Evolutionary conservation across 2,329 filamentous ascomycete genomes (phyloP).

Genomic region (Penicillium sp.): DNA sequence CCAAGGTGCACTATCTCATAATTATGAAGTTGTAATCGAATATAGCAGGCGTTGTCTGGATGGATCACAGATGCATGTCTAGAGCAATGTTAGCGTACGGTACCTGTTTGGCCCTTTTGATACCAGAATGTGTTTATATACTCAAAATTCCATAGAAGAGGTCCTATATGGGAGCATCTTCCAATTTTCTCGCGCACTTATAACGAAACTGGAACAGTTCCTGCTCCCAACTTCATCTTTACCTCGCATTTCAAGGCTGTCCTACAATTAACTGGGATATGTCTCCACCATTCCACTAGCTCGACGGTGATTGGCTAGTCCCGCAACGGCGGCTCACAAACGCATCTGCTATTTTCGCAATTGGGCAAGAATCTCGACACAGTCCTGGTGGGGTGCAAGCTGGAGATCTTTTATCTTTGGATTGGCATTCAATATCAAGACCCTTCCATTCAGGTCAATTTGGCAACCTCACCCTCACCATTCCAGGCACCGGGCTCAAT

Average conservation of each 20-base stretch:
- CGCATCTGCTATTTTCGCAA: constrained; percentile 16
- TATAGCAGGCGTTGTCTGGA: neutral
- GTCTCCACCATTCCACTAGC: constrained; percentile 5
- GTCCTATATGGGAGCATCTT: neutral
- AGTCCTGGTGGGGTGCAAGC: neutral
- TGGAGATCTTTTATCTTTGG: neutral
- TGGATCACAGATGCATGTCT: neutral
- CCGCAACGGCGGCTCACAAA: constrained; percentile 5
- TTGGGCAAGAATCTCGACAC: neutral
- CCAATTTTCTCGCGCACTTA: neutral
- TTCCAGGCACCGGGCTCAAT: neutral
- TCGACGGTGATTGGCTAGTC: constrained; percentile 14
- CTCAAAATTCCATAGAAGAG: neutral
- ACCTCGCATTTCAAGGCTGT: neutral
- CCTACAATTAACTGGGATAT: neutral
- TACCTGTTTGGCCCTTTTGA: neutral
- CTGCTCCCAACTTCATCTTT: neutral
- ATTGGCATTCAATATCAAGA: neutral
- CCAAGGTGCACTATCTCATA: neutral
- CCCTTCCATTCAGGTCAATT: neutral
- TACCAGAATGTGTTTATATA: neutral
- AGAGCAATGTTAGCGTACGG: neutral
- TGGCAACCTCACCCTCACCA: neutral
- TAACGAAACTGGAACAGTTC: neutral
- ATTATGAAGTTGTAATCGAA: neutral